phyloP scores from a whole-genome alignment of 2,329 filamentous ascomycete species.

The Alternaria sp. region DNA sequence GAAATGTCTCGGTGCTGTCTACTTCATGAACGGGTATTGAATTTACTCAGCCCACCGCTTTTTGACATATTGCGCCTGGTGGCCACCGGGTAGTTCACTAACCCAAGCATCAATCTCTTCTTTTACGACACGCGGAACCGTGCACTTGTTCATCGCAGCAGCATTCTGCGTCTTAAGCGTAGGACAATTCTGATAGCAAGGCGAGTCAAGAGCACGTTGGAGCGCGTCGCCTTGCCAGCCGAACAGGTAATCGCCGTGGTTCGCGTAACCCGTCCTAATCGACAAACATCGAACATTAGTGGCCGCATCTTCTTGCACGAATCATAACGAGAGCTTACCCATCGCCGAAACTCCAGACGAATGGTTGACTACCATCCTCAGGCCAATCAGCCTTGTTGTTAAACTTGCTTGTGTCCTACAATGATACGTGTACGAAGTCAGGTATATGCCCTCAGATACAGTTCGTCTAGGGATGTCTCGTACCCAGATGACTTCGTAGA shows the following conservation, averaged over 20 bases:
- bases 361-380: constrained; percentile 42
- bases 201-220: constrained; percentile 52
- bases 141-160: constrained; percentile 59
- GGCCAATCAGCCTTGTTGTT: constrained; percentile 37
- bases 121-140: constrained; percentile 55
- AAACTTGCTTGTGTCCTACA: constrained; percentile 46
- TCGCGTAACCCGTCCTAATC: constrained; percentile 55
- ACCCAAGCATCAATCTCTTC: constrained; percentile 57
- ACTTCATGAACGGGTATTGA: not conserved
- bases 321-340: constrained; percentile 25
- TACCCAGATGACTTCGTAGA: constrained; percentile 37
- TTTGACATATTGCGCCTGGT: constrained; percentile 27
- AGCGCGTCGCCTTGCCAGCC: constrained; percentile 61
- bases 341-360: constrained; percentile 48
- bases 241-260: constrained; percentile 63
- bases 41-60: constrained; percentile 18
- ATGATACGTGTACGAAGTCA: too few relatives aligned
- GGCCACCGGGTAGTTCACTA: constrained; percentile 25
- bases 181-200: constrained; percentile 49
- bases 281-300: not conserved
- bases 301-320: not conserved
- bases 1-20: not conserved
- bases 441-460: too few relatives aligned
- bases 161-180: constrained; percentile 57
- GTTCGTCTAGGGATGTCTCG: too few relatives aligned